phyloP scores from a whole-genome alignment of 371 early-diverging fungal genomes.

The Nosema muscidifuracis region DNA sequence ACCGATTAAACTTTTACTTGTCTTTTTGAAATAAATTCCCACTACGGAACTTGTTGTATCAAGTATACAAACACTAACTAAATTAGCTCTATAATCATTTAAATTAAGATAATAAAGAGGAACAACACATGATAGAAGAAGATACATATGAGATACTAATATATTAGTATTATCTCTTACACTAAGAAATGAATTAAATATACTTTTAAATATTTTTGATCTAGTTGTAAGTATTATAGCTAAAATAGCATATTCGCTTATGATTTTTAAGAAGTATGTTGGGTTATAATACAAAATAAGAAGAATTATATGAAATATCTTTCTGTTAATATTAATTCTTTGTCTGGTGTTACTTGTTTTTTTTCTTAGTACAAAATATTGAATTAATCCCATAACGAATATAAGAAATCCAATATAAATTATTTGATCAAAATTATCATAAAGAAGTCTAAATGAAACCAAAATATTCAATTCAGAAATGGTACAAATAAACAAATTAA shows the following conservation, averaged over 20 bases:
- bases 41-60: slow-evolving; percentile 36
- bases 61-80: slow-evolving; percentile 34
- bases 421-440: not conserved
- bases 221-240: not conserved
- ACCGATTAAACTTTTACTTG: slow-evolving; percentile 24
- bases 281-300: slow-evolving; percentile 22
- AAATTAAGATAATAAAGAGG: slow-evolving; percentile 20
- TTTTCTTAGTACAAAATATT: not conserved
- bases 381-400: not conserved
- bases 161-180: slow-evolving; percentile 8
- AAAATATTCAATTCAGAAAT: not conserved
- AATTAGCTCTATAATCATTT: slow-evolving; percentile 11
- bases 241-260: slow-evolving; percentile 24
- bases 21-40: slow-evolving; percentile 24
- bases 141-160: slow-evolving; percentile 25
- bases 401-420: not conserved
- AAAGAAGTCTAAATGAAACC: not conserved
- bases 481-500: not conserved
- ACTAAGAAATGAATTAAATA: slow-evolving; percentile 16
- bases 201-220: not conserved
- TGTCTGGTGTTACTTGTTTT: not conserved
- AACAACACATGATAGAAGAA: slow-evolving; percentile 18
- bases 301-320: slow-evolving; percentile 35
- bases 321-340: slow-evolving; percentile 29
- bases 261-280: slow-evolving; percentile 2